A percentile compares a stretch with the other conserved stretches of the same genome.
phyloP scores from a whole-genome alignment of 2,329 filamentous ascomycete species.

The Alternaria sp. region DNA sequence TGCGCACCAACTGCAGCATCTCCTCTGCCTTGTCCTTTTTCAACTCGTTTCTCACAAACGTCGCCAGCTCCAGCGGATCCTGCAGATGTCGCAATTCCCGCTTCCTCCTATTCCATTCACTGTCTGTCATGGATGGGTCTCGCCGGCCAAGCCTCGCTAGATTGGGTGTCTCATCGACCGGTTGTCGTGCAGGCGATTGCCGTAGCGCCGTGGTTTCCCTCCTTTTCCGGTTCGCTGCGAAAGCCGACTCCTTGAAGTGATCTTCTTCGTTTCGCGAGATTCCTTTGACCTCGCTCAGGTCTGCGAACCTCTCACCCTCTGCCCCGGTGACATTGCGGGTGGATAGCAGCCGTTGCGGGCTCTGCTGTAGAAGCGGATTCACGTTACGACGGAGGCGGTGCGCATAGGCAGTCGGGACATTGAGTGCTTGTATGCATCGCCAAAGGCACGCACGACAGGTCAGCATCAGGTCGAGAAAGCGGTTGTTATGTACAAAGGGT shows the following conservation, averaged over 20 bases:
- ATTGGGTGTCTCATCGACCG: conserved; percentile 24
- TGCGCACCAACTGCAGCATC: conserved; percentile 72
- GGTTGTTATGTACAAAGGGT: conserved; percentile 20
- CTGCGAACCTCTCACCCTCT: conserved; percentile 9
- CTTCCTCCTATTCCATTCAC: conserved; percentile 51
- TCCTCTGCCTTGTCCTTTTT: conserved; percentile 67
- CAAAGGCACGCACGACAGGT: conserved; percentile 56
- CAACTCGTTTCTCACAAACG: conserved; percentile 71
- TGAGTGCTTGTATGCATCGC: conserved; percentile 55
- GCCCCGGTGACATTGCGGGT: conserved; percentile 22
- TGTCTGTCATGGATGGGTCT: conserved; percentile 36
- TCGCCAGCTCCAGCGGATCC: conserved; percentile 77
- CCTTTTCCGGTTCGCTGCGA: conserved; percentile 37
- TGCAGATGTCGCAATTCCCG: conserved; percentile 69
- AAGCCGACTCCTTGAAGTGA: conserved; percentile 39
- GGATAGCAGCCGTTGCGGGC: conserved; percentile 33
- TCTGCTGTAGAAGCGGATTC: conserved; percentile 21
- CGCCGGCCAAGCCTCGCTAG: conserved; percentile 39
- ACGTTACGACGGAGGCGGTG: conserved; percentile 37
- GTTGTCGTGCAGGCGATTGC: conserved; percentile 10
- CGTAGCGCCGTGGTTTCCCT: conserved; percentile 33
- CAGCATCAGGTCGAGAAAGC: conserved; percentile 50
- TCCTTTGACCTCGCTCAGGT: conserved; percentile 22
- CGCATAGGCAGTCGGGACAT: conserved; percentile 36
- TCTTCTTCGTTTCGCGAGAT: conserved; percentile 25